Percentiles rank a stretch among this genome's conserved stretches.
Evolutionary conservation across 345 rosid genomes (phyloP).

Genomic region (Cardiospermum halicacabum): DNA sequence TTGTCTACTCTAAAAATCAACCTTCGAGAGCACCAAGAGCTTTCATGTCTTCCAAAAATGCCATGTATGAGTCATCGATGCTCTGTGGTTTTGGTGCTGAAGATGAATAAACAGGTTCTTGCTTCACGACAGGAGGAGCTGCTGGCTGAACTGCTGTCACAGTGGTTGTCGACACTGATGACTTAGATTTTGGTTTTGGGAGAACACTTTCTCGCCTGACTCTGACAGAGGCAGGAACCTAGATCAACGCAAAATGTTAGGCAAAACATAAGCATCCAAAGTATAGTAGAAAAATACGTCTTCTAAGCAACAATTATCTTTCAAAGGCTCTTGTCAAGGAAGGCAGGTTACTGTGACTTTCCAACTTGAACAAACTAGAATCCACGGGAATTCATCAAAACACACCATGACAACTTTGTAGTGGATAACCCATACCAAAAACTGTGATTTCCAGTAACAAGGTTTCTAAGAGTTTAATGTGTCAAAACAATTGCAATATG

Average conservation of each 20-base stretch:
- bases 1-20: slow-evolving; percentile 22
- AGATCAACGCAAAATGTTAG: slow-evolving; percentile 14
- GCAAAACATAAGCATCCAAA: neutral
- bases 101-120: slow-evolving; percentile 36
- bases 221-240: slow-evolving; percentile 97
- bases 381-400: neutral
- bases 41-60: slow-evolving; percentile 97
- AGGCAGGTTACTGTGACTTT: neutral
- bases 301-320: neutral
- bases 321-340: neutral
- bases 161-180: slow-evolving; percentile 27
- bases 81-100: slow-evolving; percentile 59
- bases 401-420: neutral
- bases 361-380: neutral
- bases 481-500: neutral
- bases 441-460: neutral
- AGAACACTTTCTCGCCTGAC: slow-evolving; percentile 79
- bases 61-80: slow-evolving; percentile 81
- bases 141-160: slow-evolving; percentile 33
- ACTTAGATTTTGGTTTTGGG: slow-evolving; percentile 69
- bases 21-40: slow-evolving; percentile 95
- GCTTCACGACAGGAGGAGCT: slow-evolving; percentile 40
- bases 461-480: neutral
- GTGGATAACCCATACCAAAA: neutral
- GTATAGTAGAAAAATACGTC: neutral